Evolutionary conservation across 768 basidiomycete genomes (phyloP).

Genomic region (Russula dissimulans): DNA sequence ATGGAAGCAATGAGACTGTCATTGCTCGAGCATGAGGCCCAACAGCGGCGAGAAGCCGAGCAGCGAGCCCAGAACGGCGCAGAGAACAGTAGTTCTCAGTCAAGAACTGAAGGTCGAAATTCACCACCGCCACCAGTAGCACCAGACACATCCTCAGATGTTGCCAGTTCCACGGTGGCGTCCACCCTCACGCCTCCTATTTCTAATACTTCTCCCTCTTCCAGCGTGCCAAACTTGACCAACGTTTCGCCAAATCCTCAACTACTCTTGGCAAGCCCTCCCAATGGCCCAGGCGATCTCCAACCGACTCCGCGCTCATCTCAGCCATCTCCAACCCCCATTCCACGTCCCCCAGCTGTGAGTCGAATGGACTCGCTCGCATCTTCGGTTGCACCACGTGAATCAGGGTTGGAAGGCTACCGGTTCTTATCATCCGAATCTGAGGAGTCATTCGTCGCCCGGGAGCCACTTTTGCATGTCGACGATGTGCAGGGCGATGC

Average conservation of each 20-base stretch:
- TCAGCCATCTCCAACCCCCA: background rate
- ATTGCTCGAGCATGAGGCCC: constrained; percentile 89
- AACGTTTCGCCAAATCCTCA: background rate
- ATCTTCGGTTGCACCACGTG: constrained; percentile 11
- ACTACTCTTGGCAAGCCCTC: background rate
- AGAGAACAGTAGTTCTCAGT: constrained; percentile 19
- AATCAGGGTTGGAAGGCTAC: constrained; percentile 7
- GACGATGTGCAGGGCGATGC: background rate
- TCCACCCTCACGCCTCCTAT: background rate
- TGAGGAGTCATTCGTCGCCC: constrained; percentile 16
- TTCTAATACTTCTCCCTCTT: background rate
- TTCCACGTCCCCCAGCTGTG: background rate
- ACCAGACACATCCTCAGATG: background rate
- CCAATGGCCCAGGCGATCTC: background rate
- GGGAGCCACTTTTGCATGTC: constrained; percentile 18
- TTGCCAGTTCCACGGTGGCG: background rate
- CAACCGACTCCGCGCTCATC: background rate
- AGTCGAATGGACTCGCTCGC: constrained; percentile 14
- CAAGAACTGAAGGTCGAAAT: constrained; percentile 3
- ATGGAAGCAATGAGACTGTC: constrained; percentile 99
- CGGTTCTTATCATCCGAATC: constrained; percentile 17
- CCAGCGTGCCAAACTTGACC: background rate
- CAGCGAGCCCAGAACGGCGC: constrained; percentile 51
- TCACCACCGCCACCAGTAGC: background rate
- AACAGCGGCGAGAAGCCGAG: constrained; percentile 68